phyloP scores from a whole-genome alignment of 495 filamentous ascomycete species.

The Aspergillus avenaceus region DNA sequence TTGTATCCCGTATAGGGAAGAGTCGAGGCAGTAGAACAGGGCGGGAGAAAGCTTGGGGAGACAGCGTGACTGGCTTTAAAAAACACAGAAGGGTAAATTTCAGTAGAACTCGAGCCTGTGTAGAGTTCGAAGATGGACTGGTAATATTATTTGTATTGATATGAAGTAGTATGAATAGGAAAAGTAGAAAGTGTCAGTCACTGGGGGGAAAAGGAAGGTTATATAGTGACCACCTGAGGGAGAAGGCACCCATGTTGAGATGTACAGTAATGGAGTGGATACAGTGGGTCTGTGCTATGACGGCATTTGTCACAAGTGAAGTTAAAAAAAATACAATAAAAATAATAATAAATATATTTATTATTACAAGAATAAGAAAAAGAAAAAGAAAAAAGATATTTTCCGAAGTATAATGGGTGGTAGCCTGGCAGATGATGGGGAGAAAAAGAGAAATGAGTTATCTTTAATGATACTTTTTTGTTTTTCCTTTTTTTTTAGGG shows the following conservation, averaged over 20 bases:
- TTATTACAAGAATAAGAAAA: constrained; percentile 3
- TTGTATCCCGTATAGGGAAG: constrained; percentile 17
- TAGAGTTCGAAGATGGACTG: not conserved
- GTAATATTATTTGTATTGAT: not conserved
- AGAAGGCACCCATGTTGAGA: constrained; percentile 10
- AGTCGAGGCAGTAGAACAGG: constrained; percentile 18
- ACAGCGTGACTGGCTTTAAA: constrained; percentile 30
- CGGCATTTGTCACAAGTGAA: constrained; percentile 16
- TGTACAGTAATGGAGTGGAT: not conserved
- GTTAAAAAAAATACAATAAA: not conserved
- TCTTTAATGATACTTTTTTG: not conserved
- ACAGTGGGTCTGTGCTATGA: constrained; percentile 4
- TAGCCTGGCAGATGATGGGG: constrained; percentile 4
- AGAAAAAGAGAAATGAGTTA: no score
- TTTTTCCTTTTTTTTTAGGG: no score
- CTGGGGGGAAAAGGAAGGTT: not conserved
- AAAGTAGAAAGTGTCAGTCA: not conserved
- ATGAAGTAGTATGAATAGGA: not conserved
- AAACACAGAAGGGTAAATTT: not conserved
- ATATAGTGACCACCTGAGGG: constrained; percentile 2
- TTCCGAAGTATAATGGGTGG: not conserved
- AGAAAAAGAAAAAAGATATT: not conserved
- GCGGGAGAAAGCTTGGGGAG: constrained; percentile 23
- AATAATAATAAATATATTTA: not conserved
- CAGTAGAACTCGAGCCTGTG: not conserved